These are phyloP conservation scores for Penicillium carneum DNA, from an alignment of 2,329 filamentous ascomycete species.

Conservation along the genomic window DNA sequence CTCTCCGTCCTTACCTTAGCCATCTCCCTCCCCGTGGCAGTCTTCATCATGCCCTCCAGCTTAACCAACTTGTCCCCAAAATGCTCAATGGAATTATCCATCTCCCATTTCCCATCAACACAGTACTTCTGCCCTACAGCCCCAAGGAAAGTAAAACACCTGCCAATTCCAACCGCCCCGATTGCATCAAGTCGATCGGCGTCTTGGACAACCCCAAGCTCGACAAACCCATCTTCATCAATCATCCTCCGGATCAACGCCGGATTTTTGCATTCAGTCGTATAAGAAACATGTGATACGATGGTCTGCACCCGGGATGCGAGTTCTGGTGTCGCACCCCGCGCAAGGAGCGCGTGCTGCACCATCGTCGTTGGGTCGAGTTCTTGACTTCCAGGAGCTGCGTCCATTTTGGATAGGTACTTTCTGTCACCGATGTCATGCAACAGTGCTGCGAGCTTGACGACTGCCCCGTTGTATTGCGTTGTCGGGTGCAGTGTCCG, in stretches of 20 bases:
- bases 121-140: conserved; percentile 52
- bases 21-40: conserved; percentile 59
- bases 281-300: conserved; percentile 79
- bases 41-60: conserved; percentile 69
- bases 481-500: conserved; percentile 39
- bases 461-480: conserved; percentile 61
- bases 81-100: conserved; percentile 74
- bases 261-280: conserved; percentile 72
- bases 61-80: conserved; percentile 77
- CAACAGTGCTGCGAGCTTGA: conserved; percentile 76
- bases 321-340: conserved; percentile 64
- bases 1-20: conserved; percentile 59
- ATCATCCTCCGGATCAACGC: conserved; percentile 67
- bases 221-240: conserved; percentile 64
- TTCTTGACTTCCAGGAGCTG: conserved; percentile 31
- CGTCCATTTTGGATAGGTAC: conserved; percentile 62
- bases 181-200: conserved; percentile 91
- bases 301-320: conserved; percentile 74
- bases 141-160: conserved; percentile 78
- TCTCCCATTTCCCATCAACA: conserved; percentile 47
- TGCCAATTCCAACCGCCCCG: conserved; percentile 81
- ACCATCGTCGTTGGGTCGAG: conserved; percentile 42
- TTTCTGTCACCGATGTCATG: conserved; percentile 91
- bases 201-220: conserved; percentile 86
- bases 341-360: conserved; percentile 37